Percentiles rank a stretch among this genome's conserved stretches.
These are phyloP conservation scores for Raffaelea ambrosiae DNA, from an alignment of 2,329 filamentous ascomycete species.

Conservation along the genomic window DNA sequence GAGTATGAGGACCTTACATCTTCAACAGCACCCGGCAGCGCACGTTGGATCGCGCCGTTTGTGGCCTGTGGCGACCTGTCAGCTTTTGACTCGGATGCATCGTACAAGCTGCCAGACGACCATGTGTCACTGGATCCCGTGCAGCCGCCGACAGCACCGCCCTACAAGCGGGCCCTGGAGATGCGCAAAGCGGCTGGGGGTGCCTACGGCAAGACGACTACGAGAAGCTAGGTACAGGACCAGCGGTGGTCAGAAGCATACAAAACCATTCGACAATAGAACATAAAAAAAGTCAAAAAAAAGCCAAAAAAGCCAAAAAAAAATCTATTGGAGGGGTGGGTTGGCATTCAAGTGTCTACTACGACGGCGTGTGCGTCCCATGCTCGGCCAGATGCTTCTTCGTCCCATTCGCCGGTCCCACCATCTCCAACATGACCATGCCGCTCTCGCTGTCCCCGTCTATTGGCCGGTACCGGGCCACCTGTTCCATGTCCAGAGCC, in stretches of 20 bases:
- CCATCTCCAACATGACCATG: conserved; percentile 29
- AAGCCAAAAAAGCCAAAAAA: no score
- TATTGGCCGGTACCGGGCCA: conserved; percentile 8
- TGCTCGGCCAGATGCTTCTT: not conserved
- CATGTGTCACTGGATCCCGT: conserved; percentile 84
- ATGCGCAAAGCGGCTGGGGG: conserved; percentile 68
- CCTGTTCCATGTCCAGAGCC: conserved; percentile 32
- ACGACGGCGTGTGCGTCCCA: no score
- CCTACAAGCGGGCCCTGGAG: conserved; percentile 86
- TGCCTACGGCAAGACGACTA: conserved; percentile 68
- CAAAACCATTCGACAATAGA: no score
- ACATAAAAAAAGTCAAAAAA: not conserved
- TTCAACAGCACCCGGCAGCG: conserved; percentile 21
- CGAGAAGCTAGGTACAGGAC: not conserved
- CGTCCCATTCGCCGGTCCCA: conserved; percentile 18
- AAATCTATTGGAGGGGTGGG: no score
- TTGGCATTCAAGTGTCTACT: no score
- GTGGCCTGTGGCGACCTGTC: conserved; percentile 95
- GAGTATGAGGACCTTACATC: conserved; percentile 36
- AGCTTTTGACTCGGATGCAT: conserved; percentile 91
- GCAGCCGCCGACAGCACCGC: conserved; percentile 90
- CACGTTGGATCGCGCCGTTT: conserved; percentile 87
- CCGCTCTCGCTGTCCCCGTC: conserved; percentile 8
- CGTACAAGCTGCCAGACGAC: conserved; percentile 80
- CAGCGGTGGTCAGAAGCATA: not conserved